These are phyloP conservation scores for Cyclostephanos tholiformis DNA, from an alignment of 108 stramenopile species.

Conservation along the genomic window DNA sequence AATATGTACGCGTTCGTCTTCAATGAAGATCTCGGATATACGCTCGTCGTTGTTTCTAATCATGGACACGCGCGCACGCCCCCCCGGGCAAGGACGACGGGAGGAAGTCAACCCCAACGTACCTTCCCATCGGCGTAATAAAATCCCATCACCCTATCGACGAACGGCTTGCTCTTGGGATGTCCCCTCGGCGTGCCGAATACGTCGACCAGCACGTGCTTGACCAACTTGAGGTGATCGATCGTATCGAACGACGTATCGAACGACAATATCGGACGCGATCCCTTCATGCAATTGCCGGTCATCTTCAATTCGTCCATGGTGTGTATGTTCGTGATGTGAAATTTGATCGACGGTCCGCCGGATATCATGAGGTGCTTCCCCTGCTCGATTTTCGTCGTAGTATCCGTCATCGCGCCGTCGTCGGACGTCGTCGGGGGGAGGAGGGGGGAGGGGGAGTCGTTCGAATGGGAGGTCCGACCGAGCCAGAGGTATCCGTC, in stretches of 20 bases:
- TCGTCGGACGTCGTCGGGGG: constrained; percentile 4
- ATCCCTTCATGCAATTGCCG: constrained; percentile 96
- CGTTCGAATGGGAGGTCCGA: constrained; percentile 56
- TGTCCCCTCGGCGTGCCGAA: constrained; percentile 97
- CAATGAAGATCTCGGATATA: constrained; percentile 86
- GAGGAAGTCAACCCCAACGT: constrained; percentile 38
- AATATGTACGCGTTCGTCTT: constrained; percentile 56
- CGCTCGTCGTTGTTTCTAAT: constrained; percentile 92
- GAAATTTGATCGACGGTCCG: constrained; percentile 96
- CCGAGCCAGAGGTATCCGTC: constrained; percentile 98
- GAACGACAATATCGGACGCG: constrained; percentile 95
- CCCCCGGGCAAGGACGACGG: too few species aligned
- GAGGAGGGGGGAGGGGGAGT: background rate
- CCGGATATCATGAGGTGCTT: constrained; percentile 50
- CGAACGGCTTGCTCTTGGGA: constrained; percentile 98
- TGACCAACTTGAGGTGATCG: constrained; percentile 81
- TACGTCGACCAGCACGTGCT: constrained; percentile 92
- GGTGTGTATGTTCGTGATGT: constrained; percentile 97
- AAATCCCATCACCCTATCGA: constrained; percentile 97
- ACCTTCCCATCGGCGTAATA: constrained; percentile 95
- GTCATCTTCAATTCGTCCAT: constrained; percentile 99
- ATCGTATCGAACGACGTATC: constrained; percentile 80
- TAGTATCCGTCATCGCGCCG: background rate
- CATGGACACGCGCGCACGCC: constrained; percentile 51
- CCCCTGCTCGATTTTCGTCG: constrained; percentile 7